Evolutionary conservation across 257 asterid genomes (phyloP).

Genomic region (Gentiana straminea): DNA sequence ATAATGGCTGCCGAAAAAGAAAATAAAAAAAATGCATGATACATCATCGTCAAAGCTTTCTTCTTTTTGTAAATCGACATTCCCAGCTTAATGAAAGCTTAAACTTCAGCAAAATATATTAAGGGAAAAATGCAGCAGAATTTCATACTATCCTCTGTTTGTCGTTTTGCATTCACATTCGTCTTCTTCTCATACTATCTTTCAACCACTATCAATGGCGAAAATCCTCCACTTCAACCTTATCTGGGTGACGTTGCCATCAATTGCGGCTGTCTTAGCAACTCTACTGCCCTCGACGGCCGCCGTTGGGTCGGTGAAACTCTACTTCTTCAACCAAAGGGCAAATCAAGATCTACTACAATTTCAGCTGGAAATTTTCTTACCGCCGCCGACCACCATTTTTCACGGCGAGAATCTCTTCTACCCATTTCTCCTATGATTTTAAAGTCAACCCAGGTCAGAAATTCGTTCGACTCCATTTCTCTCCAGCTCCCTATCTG

Average conservation of each 20-base stretch:
- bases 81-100: too few species aligned
- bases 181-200: too few species aligned
- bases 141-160: too few species aligned
- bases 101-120: too few species aligned
- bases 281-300: slow-evolving; percentile 7
- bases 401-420: neutral
- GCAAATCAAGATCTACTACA: neutral
- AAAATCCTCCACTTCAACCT: neutral
- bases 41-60: too few species aligned
- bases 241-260: slow-evolving; percentile 2
- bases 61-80: too few species aligned
- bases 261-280: slow-evolving; percentile 4
- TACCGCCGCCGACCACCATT: slow-evolving; percentile 7
- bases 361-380: neutral
- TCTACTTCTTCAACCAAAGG: slow-evolving; percentile 4
- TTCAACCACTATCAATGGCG: neutral
- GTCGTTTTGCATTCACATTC: too few species aligned
- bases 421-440: slow-evolving; percentile 2
- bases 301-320: slow-evolving; percentile 7
- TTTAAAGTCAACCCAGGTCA: slow-evolving; percentile 13
- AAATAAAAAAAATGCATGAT: too few species aligned
- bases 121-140: too few species aligned
- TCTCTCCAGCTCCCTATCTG: slow-evolving; percentile 10
- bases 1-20: too few species aligned
- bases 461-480: slow-evolving; percentile 20